Conservation (phyloP, 495 filamentous ascomycete species). For the Penicillium coffeae region DNA sequence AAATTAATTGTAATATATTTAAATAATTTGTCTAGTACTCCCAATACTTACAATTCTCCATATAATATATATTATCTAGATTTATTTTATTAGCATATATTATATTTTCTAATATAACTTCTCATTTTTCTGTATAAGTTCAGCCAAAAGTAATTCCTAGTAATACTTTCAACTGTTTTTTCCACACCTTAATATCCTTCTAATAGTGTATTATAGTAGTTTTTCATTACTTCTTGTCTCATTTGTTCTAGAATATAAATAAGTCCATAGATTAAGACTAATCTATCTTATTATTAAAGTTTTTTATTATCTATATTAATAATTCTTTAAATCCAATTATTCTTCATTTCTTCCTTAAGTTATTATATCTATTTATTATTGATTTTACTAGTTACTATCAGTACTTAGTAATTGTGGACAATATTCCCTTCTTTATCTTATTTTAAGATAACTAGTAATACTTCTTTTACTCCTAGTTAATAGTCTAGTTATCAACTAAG, state of each 20-base stretch:
- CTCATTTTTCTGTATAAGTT: slow-evolving; percentile 1
- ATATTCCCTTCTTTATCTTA: slow-evolving; percentile 3
- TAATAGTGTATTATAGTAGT: slow-evolving; percentile 1
- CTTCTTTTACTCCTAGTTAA: no score
- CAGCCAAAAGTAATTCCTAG: slow-evolving; percentile 5
- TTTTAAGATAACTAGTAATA: no score
- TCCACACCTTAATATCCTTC: slow-evolving; percentile 2
- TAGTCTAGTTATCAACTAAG: slow-evolving; percentile 14
- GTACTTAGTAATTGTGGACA: slow-evolving; percentile 2
- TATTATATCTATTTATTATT: slow-evolving; percentile 1
- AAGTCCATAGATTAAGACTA: slow-evolving; percentile 6
- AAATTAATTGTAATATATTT: slow-evolving; percentile 20
- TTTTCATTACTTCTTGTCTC: slow-evolving; percentile 2
- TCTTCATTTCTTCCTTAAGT: no score
- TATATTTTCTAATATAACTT: slow-evolving; percentile 10
- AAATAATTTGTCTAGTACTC: slow-evolving; percentile 4
- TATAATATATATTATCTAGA: background rate
- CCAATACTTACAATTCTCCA: no score
- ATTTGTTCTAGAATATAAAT: slow-evolving; percentile 5
- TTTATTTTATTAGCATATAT: slow-evolving; percentile 4
- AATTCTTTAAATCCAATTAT: no score
- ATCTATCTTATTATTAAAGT: background rate
- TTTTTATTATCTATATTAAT: no score
- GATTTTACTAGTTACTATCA: slow-evolving; percentile 2
- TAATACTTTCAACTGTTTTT: no score